Base-by-base conservation (phyloP, 805 yeast genomes). In the Metschnikowia kunwiensis region DNA sequence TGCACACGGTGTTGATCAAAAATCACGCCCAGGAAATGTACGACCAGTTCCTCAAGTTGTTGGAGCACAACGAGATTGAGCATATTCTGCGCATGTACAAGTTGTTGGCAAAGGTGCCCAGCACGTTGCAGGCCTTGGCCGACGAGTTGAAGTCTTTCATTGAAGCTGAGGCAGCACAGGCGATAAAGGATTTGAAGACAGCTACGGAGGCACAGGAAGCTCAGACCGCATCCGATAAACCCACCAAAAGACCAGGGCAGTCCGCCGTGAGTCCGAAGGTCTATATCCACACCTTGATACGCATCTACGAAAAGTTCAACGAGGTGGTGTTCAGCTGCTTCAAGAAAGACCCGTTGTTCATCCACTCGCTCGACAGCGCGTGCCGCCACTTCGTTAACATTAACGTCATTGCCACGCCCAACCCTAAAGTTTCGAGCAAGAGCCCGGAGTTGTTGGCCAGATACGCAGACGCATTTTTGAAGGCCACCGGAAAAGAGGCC, bases 361-460 rank as follows among this genome's bases (percentile, higher is more conserved):
- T 84, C 37, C 85, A 83, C 55, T 86, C 96, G 0, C 73, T 93
- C 47, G 97, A 93, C 56, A 78, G 76, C 47, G 97, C 97, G 1
- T 91, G 96, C 50, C 79, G 84, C 42, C 70, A 75, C 24, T 89
- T 83, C 51, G 86, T 94, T 52, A 93, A 93, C 62, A 71, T 68
- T 37, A 93, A 94, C 54, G 68, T 77, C 12, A 80, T 88, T 57
- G 96, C 97, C 19, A 74, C 80, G 7, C 80, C 84, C 16, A 70
- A 71, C 3, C 68, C 78, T 11, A 74, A 75, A 47, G 59, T 77
- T 0, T 57, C 61, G 28, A 84, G 96, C n/a, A 81, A 75, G 53
- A 88, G 97, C 0, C 95, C 97, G 0, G 97, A 94, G 51, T 71
- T 86, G 49, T 72, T 94, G 50, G 97, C 97, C 5, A 80, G 80